Evolutionary conservation across 257 asterid genomes (phyloP), one percentile per base, ranked within the genome.

Genomic region (Fraxinus pennsylvanica): DNA sequence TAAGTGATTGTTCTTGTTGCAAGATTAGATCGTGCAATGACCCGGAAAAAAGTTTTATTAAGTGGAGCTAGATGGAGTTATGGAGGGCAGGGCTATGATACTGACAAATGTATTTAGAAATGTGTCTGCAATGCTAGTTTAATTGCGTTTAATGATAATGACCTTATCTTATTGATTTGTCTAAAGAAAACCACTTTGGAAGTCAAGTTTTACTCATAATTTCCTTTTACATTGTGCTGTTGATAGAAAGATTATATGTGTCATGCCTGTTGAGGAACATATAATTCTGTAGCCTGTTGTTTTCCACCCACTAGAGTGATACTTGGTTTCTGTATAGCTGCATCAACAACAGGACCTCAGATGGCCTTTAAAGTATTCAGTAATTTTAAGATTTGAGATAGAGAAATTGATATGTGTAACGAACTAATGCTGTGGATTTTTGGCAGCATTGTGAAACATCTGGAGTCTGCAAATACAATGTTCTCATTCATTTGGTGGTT

Each of bases 401-500:
- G 68, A 76, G 67, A 81, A 63, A 41, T 76, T 76, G 68, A 80
- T 39, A 8, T 65, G 30, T 52, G 35, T 71, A 72, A 73, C 77
- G 41, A 73, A 61, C 35, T 45, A 1, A 76, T 72, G 72, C 69
- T 72, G 36, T 82, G 78, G 9, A 45, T 76, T 78, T 82, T 43
- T 85, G 71, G 75, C 92, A 94, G 98, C 67, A 87, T 83, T 75
- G 87, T 91, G 21, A 92, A 88, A 77, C 96, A 92, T 86, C 85
- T 94, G 88, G 97, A 95, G 85, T 91, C 98, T 39, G 98, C 97
- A 68, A 96, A 92, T 79, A 90, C 99, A 9, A 93, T 96, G 98
- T 93, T 96, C 86, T 93, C 97, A 6, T 96, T 95, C 90, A 89
- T 96, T 88, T 96, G 99, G 99, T 96, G 99, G 99, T 90, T 96